These are phyloP conservation scores for Flagelloscypha sp. DNA, from an alignment of 768 basidiomycete genomes.

Conservation along the genomic window DNA sequence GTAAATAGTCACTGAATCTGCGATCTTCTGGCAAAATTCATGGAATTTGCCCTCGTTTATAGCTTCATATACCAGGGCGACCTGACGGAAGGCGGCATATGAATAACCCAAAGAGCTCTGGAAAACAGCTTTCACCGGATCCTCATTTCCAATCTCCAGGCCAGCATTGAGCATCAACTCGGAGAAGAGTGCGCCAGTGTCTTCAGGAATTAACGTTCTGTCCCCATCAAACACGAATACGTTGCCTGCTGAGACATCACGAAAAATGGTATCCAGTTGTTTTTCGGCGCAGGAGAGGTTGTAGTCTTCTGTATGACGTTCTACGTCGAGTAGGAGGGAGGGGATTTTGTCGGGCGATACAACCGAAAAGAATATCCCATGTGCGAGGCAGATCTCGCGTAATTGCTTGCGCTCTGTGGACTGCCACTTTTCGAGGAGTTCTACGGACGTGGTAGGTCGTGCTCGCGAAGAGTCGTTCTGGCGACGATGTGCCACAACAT, in stretches of 20 bases:
- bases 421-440: conserved; percentile 16
- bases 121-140: conserved; percentile 15
- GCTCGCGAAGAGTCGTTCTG: conserved; percentile 9
- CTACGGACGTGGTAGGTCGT: conserved; percentile 11
- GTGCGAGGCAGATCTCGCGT: conserved; percentile 14
- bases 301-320: conserved; percentile 9
- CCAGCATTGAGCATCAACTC: conserved; percentile 7
- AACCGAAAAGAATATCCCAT: conserved; percentile 13
- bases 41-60: conserved; percentile 11
- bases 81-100: conserved; percentile 16
- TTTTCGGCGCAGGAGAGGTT: conserved; percentile 12
- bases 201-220: conserved; percentile 14
- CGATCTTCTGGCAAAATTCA: conserved; percentile 12
- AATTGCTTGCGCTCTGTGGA: conserved; percentile 11
- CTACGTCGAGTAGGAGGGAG: conserved; percentile 11
- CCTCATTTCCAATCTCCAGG: conserved; percentile 2
- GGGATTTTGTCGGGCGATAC: conserved; percentile 9
- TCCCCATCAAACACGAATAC: conserved; percentile 17
- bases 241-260: conserved; percentile 3
- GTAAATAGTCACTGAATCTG: conserved; percentile 10
- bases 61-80: conserved; percentile 14
- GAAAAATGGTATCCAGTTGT: conserved; percentile 11
- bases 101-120: conserved; percentile 15
- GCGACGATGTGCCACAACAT: conserved; percentile 11
- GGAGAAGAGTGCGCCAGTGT: conserved; percentile 16